Evolutionary conservation across 192 early-diverging fungal genomes (phyloP).

Genomic region (Podila clonocystis): DNA sequence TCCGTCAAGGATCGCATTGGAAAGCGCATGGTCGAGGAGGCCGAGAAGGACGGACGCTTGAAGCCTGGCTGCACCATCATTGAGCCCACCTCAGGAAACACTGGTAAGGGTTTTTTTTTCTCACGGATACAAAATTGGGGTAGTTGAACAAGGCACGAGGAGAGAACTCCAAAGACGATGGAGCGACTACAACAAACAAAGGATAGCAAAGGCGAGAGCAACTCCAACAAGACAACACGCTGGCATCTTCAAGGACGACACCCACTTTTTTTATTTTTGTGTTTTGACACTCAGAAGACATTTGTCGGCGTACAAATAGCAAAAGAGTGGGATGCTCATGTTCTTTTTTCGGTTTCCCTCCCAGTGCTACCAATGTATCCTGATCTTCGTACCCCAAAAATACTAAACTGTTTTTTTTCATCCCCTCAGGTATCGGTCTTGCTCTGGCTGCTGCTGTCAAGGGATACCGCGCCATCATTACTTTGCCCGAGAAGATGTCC

Average conservation of each 20-base stretch:
- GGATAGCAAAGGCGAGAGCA: no score
- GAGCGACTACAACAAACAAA: not conserved
- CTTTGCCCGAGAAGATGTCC: conserved; percentile 99
- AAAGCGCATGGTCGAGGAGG: conserved; percentile 95
- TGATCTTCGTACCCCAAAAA: not conserved
- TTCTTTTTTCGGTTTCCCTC: not conserved
- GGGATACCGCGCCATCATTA: conserved; percentile 98
- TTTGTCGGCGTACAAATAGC: no score
- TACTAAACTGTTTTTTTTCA: not conserved
- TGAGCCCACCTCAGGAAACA: conserved; percentile 99
- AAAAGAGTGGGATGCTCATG: not conserved
- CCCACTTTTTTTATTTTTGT: no score
- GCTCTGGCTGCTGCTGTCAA: conserved; percentile 98
- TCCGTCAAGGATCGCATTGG: conserved; percentile 99
- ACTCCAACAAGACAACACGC: no score
- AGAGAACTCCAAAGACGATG: not conserved
- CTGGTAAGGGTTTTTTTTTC: conserved; percentile 63
- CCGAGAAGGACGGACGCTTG: conserved; percentile 90
- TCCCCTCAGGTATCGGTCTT: conserved; percentile 79
- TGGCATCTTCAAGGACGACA: no score
- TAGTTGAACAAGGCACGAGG: not conserved
- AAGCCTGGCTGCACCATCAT: conserved; percentile 96
- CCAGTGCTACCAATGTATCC: not conserved
- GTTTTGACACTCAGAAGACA: conserved; percentile 7
- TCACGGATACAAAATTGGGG: not conserved